Conservation (phyloP, 2,329 filamentous ascomycete species). For the Penicillium sp. region DNA sequence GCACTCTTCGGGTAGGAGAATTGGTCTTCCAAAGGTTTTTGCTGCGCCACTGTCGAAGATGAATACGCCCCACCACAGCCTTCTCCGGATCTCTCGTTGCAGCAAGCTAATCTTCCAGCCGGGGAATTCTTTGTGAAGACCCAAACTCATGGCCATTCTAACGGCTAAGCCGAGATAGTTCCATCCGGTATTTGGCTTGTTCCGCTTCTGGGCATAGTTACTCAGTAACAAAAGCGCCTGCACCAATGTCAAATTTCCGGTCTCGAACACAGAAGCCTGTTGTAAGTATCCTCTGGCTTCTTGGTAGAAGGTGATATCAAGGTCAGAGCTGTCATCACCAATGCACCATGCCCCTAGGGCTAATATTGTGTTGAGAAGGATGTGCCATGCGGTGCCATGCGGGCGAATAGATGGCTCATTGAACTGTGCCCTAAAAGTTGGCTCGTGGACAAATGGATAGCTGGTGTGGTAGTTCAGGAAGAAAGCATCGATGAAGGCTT, state of each 20-base stretch:
- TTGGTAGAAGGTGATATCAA: slow-evolving; percentile 50
- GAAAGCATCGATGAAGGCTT: slow-evolving; percentile 48
- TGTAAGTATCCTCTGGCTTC: slow-evolving; percentile 50
- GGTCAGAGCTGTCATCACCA: slow-evolving; percentile 42
- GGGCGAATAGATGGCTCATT: slow-evolving; percentile 46
- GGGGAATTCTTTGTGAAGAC: slow-evolving; percentile 53
- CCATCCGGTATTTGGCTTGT: slow-evolving; percentile 54
- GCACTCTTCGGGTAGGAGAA: slow-evolving; percentile 47
- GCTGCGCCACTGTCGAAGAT: slow-evolving; percentile 53
- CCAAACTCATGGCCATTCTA: slow-evolving; percentile 52
- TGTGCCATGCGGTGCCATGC: slow-evolving; percentile 46
- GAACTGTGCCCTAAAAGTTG: slow-evolving; percentile 50
- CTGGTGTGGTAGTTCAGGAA: slow-evolving; percentile 50
- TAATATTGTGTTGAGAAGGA: slow-evolving; percentile 48
- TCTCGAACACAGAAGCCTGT: slow-evolving; percentile 49
- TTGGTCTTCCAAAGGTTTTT: slow-evolving; percentile 53
- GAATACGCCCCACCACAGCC: slow-evolving; percentile 47
- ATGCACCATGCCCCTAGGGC: slow-evolving; percentile 50
- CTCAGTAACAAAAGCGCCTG: slow-evolving; percentile 51
- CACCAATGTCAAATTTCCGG: slow-evolving; percentile 51
- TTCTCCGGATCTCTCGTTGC: slow-evolving; percentile 43
- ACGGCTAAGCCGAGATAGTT: slow-evolving; percentile 53
- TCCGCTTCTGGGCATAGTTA: slow-evolving; percentile 53
- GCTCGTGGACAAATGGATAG: slow-evolving; percentile 52
- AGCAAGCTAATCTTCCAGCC: slow-evolving; percentile 49